A percentile compares a stretch with the other conserved stretches of the same genome.
Conservation (phyloP, 139 green algal species). For the Mesostigma viride region DNA sequence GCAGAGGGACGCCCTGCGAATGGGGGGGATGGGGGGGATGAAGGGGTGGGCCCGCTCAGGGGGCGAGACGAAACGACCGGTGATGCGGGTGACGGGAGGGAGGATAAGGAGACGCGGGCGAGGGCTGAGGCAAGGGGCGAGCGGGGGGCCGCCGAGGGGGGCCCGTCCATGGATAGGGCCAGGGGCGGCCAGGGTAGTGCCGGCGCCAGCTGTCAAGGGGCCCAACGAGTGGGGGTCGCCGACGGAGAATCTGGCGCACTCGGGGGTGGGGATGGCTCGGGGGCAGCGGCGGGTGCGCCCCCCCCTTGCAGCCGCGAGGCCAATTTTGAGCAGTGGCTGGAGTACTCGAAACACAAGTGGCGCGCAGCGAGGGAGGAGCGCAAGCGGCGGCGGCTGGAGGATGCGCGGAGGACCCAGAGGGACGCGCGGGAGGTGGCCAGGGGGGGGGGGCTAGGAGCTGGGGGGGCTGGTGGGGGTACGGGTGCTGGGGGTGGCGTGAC, state of each 20-base stretch:
- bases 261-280: background rate
- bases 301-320: constrained; percentile 28
- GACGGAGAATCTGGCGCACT: background rate
- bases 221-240: too few relatives aligned
- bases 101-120: too few relatives aligned
- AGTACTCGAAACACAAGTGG: constrained; percentile 67
- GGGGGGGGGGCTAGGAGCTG: background rate
- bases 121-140: too few relatives aligned
- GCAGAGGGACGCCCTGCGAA: too few relatives aligned
- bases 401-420: constrained; percentile 7
- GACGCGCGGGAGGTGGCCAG: background rate
- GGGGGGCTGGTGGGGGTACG: too few relatives aligned
- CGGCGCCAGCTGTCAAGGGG: too few relatives aligned
- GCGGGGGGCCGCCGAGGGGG: too few relatives aligned
- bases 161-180: too few relatives aligned
- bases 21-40: too few relatives aligned
- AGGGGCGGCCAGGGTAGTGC: background rate
- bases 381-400: constrained; percentile 40
- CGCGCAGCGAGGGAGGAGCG: constrained; percentile 27
- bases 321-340: constrained; percentile 64
- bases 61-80: background rate
- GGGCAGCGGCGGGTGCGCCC: too few relatives aligned
- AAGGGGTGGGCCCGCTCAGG: too few relatives aligned
- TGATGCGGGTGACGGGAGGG: background rate
- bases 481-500: too few relatives aligned